Evolutionary conservation across 2,329 filamentous ascomycete genomes (phyloP).

Genomic region (Aspergillus sp.): DNA sequence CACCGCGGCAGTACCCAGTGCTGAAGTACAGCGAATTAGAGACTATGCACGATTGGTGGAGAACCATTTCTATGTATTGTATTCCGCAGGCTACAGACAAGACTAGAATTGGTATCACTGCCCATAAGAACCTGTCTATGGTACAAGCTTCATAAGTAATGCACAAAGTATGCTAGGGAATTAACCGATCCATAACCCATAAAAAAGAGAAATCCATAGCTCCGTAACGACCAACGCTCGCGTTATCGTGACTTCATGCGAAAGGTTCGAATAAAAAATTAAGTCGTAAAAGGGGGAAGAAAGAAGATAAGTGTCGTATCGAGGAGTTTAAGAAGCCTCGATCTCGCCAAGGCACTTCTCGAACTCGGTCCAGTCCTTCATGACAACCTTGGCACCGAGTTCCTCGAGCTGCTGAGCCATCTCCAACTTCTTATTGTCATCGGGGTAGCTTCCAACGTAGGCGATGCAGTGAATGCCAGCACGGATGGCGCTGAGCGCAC

Average conservation of each 20-base stretch:
- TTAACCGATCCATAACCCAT: constrained; percentile 3
- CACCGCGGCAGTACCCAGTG: background rate
- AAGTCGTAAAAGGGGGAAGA: background rate
- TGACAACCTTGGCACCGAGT: constrained; percentile 58
- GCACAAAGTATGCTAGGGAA: constrained; percentile 5
- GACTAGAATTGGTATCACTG: constrained; percentile 3
- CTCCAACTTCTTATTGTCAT: constrained; percentile 53
- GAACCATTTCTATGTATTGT: constrained; percentile 6
- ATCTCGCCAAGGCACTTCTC: constrained; percentile 36
- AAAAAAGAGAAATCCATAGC: constrained; percentile 5
- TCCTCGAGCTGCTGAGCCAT: constrained; percentile 58
- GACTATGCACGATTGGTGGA: background rate
- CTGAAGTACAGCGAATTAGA: background rate
- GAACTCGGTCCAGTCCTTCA: constrained; percentile 45
- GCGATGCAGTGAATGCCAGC: constrained; percentile 75
- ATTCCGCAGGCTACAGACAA: constrained; percentile 6
- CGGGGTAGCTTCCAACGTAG: constrained; percentile 73
- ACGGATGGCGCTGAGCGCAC: constrained; percentile 67
- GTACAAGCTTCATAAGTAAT: constrained; percentile 9
- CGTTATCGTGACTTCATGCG: constrained; percentile 28
- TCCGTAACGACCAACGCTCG: constrained; percentile 23
- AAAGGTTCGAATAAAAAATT: background rate
- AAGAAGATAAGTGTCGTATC: constrained; percentile 10
- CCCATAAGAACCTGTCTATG: constrained; percentile 14
- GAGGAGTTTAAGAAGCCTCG: constrained; percentile 24